phyloP scores from a whole-genome alignment of 768 basidiomycete species.

The Lactarius tabidus region DNA sequence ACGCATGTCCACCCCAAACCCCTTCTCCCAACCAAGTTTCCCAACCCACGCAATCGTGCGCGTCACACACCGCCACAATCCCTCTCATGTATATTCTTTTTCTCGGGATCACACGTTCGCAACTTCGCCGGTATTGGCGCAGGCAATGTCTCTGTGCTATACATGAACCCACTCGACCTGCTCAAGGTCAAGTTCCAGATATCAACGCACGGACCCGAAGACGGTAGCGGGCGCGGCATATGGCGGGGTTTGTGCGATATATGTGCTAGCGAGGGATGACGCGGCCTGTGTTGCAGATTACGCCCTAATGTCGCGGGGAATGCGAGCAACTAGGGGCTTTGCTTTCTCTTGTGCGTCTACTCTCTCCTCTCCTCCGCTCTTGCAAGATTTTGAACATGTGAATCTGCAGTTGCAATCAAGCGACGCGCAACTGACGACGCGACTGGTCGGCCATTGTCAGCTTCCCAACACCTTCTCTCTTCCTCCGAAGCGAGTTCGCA shows the following conservation, averaged over 20 bases:
- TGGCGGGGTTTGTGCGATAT: constrained; percentile 86
- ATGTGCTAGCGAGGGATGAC: constrained; percentile 67
- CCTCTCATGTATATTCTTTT: no score
- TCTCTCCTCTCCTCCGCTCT: neutral
- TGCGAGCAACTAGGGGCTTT: no score
- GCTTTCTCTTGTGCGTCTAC: constrained; percentile 73
- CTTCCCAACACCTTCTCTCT: constrained; percentile 78
- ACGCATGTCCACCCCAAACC: no score
- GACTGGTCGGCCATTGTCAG: constrained; percentile 72
- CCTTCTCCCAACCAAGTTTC: no score
- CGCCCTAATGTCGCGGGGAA: no score
- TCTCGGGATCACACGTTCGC: neutral
- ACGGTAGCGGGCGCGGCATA: constrained; percentile 64
- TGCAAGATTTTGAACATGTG: no score
- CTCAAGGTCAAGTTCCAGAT: constrained; percentile 91
- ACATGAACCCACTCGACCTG: constrained; percentile 98
- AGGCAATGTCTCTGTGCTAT: constrained; percentile 74
- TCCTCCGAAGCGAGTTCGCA: constrained; percentile 95
- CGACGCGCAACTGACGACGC: neutral
- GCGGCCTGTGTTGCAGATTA: no score
- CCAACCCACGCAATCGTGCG: no score
- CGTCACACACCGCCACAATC: no score
- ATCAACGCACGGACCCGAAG: constrained; percentile 58
- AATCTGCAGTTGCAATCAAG: constrained; percentile 77
- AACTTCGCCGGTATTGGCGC: no score